Evolutionary conservation across 192 early-diverging fungal genomes (phyloP).

Genomic region (Neocallimastix lanati): DNA sequence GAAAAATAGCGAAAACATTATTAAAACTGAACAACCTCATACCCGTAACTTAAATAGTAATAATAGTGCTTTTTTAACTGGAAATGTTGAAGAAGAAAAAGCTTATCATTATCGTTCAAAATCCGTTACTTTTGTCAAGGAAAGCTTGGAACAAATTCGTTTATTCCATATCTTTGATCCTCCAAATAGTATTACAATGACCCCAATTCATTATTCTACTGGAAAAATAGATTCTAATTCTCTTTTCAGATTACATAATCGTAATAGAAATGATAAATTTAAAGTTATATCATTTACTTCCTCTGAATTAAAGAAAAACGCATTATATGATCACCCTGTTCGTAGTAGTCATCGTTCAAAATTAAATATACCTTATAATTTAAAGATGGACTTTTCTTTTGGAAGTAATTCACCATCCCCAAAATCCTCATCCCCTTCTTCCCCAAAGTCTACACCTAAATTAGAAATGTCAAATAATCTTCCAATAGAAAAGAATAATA

Average conservation of each 20-base stretch:
- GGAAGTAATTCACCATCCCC: too few relatives aligned
- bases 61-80: background rate
- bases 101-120: background rate
- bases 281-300: background rate
- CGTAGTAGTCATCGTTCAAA: background rate
- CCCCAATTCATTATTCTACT: background rate
- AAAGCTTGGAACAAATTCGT: background rate
- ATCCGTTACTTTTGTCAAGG: background rate
- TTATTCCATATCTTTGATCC: background rate
- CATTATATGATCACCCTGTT: background rate
- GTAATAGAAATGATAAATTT: background rate
- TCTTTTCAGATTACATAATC: background rate
- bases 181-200: background rate
- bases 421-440: background rate
- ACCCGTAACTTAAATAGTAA: background rate
- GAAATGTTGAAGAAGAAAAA: too few relatives aligned
- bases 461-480: too few relatives aligned
- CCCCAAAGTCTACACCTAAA: too few relatives aligned
- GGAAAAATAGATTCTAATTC: background rate
- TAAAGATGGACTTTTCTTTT: background rate
- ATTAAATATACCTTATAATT: background rate
- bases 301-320: background rate
- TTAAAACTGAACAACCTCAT: too few relatives aligned
- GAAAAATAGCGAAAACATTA: too few relatives aligned
- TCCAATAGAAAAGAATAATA: too few relatives aligned